Base-by-base conservation (phyloP, 805 yeast genomes). In the Saccharomyces jurei region DNA sequence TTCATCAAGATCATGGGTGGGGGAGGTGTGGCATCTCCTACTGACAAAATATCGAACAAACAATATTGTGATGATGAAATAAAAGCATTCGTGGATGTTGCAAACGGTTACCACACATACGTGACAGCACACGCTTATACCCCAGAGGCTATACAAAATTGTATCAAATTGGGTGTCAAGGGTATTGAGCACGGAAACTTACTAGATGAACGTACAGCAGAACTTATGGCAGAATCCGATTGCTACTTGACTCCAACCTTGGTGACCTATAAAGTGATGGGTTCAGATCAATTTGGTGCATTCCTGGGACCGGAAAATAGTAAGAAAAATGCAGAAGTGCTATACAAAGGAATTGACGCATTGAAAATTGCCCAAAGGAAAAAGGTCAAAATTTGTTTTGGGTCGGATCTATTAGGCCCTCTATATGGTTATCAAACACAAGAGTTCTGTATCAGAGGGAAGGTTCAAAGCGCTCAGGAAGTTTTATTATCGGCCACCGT, bases 81-180 rank as follows among this genome's bases (percentile, higher is more conserved):
- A 46, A 56, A 17, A 14, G 58, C 58, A n/a, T 28, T 56, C 8
- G 58, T 56, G 14, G 46, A 50, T 21, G 56, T 56, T 5, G 58
- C 58, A 13, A 48, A 50, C 21, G 50, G 54, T 2, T 56, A 56
- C 26, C 58, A 56, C 31, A 47, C 54, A 8, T 56, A 56, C 49
- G 58, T 56, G 26, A 56, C 58, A 13, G 58, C 58, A n/a, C 58
- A 56, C 46, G 58, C 58, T n/a, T 56, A 56, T 29, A 56, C 56
- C 6, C 50, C 58, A 3, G 58, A 56, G 46, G 53, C 58, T 2
- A 56, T 56, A 28, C 44, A 53, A 41, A 53, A 36, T 10, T 56
- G 58, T 44, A 48, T 56, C 46, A 56, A 48, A 26, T 41, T 47
- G 13, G 58, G 58, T 6, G 58, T 56, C 25, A 56, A 48, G 25